Conservation (phyloP, 2,329 filamentous ascomycete genomes). For the Alternaria sp. region DNA sequence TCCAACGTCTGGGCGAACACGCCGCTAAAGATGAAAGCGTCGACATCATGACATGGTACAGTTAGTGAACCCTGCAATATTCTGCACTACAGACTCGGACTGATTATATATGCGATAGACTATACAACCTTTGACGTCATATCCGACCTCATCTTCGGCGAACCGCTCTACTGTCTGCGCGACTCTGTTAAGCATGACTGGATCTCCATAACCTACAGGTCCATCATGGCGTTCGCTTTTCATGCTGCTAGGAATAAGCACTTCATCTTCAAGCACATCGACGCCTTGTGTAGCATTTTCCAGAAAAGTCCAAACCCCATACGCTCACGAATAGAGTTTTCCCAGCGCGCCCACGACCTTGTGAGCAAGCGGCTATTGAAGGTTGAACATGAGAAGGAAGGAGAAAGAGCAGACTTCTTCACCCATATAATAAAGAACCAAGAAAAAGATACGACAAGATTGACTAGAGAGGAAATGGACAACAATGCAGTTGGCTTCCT, state of each 20-base stretch:
- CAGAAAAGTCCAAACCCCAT: slow-evolving; percentile 8
- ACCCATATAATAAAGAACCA: slow-evolving; percentile 34
- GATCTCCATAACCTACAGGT: slow-evolving; percentile 32
- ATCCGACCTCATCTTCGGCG: slow-evolving; percentile 42
- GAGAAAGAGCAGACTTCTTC: slow-evolving; percentile 38
- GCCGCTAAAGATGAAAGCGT: slow-evolving; percentile 16
- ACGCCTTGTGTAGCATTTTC: slow-evolving; percentile 23
- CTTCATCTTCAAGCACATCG: slow-evolving; percentile 26
- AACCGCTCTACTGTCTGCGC: slow-evolving; percentile 42
- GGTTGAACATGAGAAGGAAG: slow-evolving; percentile 16
- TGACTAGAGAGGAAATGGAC: slow-evolving; percentile 46
- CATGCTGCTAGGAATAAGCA: slow-evolving; percentile 27
- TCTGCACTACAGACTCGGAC: slow-evolving; percentile 14
- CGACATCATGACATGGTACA: slow-evolving; percentile 43
- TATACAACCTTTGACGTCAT: slow-evolving; percentile 36
- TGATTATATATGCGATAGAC: background rate
- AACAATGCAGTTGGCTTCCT: slow-evolving; percentile 47
- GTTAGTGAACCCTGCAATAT: slow-evolving; percentile 5
- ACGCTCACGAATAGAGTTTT: slow-evolving; percentile 28
- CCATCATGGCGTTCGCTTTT: slow-evolving; percentile 19
- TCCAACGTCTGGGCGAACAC: slow-evolving; percentile 42
- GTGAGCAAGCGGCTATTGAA: slow-evolving; percentile 28
- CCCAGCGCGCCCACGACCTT: slow-evolving; percentile 18
- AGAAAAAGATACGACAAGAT: slow-evolving; percentile 15
- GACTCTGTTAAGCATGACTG: slow-evolving; percentile 41